Evolutionary conservation across 768 basidiomycete genomes (phyloP).

Genomic region (Cystofilobasidium macerans): DNA sequence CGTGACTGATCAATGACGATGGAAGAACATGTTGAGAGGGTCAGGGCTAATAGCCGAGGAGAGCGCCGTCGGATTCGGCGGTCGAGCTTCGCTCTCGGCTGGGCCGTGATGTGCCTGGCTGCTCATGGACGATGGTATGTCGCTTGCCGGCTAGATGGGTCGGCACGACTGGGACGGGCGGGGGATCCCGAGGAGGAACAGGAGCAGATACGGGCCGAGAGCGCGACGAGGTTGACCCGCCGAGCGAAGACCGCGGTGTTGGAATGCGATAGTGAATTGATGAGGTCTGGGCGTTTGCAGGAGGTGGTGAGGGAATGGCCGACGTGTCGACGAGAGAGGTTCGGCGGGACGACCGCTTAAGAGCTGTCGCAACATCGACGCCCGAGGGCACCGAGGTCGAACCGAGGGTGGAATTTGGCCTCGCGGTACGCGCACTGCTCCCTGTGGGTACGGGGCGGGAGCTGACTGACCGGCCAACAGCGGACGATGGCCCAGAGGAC

Average conservation of each 20-base stretch:
- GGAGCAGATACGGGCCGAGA: conserved; percentile 13
- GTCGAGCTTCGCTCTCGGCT: conserved; percentile 6
- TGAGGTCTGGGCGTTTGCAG: background rate
- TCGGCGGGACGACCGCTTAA: conserved; percentile 13
- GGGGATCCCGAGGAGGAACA: background rate
- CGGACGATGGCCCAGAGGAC: background rate
- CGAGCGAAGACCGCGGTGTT: conserved; percentile 1
- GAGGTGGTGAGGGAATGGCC: background rate
- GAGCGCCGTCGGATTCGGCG: conserved; percentile 1
- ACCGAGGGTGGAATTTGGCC: background rate
- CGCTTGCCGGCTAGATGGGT: conserved; percentile 7
- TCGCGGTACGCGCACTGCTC: background rate
- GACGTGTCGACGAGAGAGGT: conserved; percentile 13
- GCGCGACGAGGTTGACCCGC: background rate
- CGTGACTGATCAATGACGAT: too few species aligned
- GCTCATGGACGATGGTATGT: background rate
- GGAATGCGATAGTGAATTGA: background rate
- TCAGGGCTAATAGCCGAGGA: too few species aligned
- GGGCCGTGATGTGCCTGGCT: background rate
- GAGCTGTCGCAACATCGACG: background rate
- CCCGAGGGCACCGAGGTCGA: background rate
- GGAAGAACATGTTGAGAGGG: too few species aligned
- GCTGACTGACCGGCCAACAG: background rate
- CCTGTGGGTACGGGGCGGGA: background rate
- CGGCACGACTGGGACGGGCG: conserved; percentile 16